Conservation (phyloP, 1,284 basidiomycete genomes). For the Ceratobasidium papillatum region DNA sequence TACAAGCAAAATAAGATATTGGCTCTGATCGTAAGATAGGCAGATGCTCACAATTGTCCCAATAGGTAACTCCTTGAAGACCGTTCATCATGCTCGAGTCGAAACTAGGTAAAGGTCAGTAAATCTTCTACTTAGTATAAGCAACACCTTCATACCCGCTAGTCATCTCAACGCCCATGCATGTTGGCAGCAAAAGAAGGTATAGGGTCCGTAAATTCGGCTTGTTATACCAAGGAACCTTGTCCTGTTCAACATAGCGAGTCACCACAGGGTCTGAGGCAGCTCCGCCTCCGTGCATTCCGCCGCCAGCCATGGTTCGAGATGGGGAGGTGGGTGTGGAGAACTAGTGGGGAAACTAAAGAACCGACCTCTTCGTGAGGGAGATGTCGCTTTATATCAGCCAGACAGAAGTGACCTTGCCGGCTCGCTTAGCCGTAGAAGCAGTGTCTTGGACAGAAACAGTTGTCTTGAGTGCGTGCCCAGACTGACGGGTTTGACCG, state of each 20-base stretch:
- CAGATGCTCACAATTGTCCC: slow-evolving; percentile 56
- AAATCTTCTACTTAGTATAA: background rate
- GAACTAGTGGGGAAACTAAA: slow-evolving; percentile 18
- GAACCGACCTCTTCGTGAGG: slow-evolving; percentile 19
- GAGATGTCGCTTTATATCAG: slow-evolving; percentile 15
- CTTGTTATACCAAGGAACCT: slow-evolving; percentile 64
- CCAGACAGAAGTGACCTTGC: slow-evolving; percentile 4
- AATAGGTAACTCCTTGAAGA: slow-evolving; percentile 59
- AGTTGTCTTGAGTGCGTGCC: background rate
- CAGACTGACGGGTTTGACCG: slow-evolving; percentile 8
- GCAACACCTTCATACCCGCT: slow-evolving; percentile 57
- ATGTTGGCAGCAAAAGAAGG: slow-evolving; percentile 64
- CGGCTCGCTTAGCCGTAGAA: background rate
- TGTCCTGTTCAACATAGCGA: slow-evolving; percentile 59
- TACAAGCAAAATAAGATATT: slow-evolving; percentile 44
- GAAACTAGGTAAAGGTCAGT: slow-evolving; percentile 53
- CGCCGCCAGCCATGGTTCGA: slow-evolving; percentile 34
- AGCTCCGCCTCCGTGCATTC: slow-evolving; percentile 22
- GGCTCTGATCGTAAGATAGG: background rate
- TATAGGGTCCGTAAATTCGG: slow-evolving; percentile 61
- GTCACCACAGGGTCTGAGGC: slow-evolving; percentile 56
- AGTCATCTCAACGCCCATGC: slow-evolving; percentile 69
- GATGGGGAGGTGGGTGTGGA: background rate
- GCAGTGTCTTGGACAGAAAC: background rate
- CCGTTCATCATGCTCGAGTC: slow-evolving; percentile 68